phyloP scores from a whole-genome alignment of 2,329 filamentous ascomycete species.

The Claviceps pazoutovae region DNA sequence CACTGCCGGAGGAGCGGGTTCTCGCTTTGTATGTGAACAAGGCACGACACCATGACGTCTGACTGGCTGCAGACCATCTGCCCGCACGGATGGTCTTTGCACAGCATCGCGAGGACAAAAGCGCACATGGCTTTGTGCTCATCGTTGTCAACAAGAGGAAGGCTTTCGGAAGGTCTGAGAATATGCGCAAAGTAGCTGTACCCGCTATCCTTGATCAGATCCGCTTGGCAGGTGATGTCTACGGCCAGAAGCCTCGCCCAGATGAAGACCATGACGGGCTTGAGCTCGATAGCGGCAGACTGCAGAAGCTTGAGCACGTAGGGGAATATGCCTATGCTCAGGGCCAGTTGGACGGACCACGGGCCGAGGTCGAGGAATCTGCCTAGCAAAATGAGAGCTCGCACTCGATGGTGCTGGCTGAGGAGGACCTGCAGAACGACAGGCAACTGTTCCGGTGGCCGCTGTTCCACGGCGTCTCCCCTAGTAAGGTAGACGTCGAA shows the following conservation, averaged over 20 bases:
- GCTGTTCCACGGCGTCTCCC: slow-evolving; percentile 67
- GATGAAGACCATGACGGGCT: slow-evolving; percentile 98
- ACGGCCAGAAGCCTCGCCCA: slow-evolving; percentile 95
- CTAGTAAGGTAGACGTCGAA: slow-evolving; percentile 90
- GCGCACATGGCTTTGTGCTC: slow-evolving; percentile 99
- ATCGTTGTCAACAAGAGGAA: slow-evolving; percentile 75
- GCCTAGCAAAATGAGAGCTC: slow-evolving; percentile 80
- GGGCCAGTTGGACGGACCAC: slow-evolving; percentile 94
- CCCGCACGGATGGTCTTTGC: slow-evolving; percentile 84
- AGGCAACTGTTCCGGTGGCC: slow-evolving; percentile 84
- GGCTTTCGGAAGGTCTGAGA: slow-evolving; percentile 66
- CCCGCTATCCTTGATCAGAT: slow-evolving; percentile 90
- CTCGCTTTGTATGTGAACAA: slow-evolving; percentile 69
- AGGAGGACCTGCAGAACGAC: slow-evolving; percentile 92
- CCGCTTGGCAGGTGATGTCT: slow-evolving; percentile 82
- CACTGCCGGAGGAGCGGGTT: slow-evolving; percentile 83
- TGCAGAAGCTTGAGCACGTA: slow-evolving; percentile 96
- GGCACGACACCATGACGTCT: slow-evolving; percentile 78
- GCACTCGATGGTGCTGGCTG: slow-evolving; percentile 84
- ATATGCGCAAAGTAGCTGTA: slow-evolving; percentile 96
- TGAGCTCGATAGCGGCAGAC: slow-evolving; percentile 85
- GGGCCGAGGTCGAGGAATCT: slow-evolving; percentile 91
- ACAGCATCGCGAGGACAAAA: slow-evolving; percentile 94
- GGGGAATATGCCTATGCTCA: slow-evolving; percentile 96
- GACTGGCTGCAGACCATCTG: slow-evolving; percentile 83